Evolutionary conservation across 2,329 filamentous ascomycete species (phyloP), one percentile per base, ranked within the genome.

Genomic region (Trichoderma atrobrunneum): DNA sequence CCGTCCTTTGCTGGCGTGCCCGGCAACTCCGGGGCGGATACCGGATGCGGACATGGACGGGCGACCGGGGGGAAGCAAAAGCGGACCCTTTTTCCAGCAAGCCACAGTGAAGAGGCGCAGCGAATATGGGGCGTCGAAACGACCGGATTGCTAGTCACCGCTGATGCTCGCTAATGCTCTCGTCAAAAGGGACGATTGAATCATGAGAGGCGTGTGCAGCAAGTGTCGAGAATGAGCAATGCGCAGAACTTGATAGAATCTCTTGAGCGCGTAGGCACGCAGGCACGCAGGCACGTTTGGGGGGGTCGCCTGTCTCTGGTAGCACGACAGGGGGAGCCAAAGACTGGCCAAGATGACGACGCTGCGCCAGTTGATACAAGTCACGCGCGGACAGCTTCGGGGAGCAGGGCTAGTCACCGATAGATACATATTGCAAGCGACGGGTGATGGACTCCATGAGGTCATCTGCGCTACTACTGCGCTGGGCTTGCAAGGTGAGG

Each of bases 41-140:
- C 70, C 70, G 71, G 70, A 72, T 72, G 57, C 70, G 70, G 64
- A 63, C 64, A 72, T 62, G 71, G 36, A 68, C 71, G 71, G 70
- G 34, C 71, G 61, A 72, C 70, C 63, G 70, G 70, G 70, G 70
- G 39, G 62, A 34, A 26, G 43, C 51, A 56, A 34, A 62, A 67
- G 70, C 63, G 70, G 70, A 48, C 32, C 57, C 21, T 43, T 30
- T 18, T 24, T 67, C 57, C 57, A 67, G 63, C 62, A 72, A 72
- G 70, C 70, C 70, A 67, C 70, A 57, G 57, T 60, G 63, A 62
- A 62, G 70, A 72, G 70, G 70, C 70, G 70, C 70, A 72, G 70
- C 63, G 56, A 61, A 61, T 43, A 67, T 62, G 67, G 67, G 57
- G 67, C 67, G 67, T 70, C 67, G 39, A 43, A 7, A 62, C 28